Percentiles rank a stretch among this genome's conserved stretches.
Conservation (phyloP, 148 eudicot species). For the Silene uniflora region DNA sequence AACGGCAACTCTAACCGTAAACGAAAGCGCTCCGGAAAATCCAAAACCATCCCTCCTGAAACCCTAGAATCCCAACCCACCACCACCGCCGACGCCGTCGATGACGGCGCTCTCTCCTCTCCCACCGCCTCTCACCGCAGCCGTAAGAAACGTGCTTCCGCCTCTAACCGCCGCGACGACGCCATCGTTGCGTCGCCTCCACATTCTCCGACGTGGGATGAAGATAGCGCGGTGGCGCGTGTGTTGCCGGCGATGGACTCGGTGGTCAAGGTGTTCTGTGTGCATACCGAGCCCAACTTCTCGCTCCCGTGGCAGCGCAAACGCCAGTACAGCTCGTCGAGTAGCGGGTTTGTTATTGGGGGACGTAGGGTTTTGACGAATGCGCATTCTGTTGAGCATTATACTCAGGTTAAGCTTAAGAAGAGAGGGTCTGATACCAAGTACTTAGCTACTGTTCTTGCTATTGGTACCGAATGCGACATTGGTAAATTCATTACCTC, state of each 20-base stretch:
- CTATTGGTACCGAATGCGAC: slow-evolving; percentile 67
- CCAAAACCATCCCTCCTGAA: slow-evolving; percentile 2
- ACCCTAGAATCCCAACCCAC: slow-evolving; percentile 2
- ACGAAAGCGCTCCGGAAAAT: slow-evolving; percentile 9
- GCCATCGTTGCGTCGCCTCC: too few relatives aligned
- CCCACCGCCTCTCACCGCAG: background rate
- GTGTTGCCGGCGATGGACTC: slow-evolving; percentile 72
- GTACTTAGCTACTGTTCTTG: slow-evolving; percentile 78
- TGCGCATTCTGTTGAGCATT: slow-evolving; percentile 87
- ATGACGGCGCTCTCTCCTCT: too few relatives aligned
- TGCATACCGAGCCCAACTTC: slow-evolving; percentile 83
- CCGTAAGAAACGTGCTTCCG: background rate
- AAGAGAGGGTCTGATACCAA: slow-evolving; percentile 87
- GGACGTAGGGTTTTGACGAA: slow-evolving; percentile 76
- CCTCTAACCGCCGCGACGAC: background rate
- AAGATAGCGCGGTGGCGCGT: slow-evolving; percentile 21
- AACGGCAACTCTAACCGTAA: slow-evolving; percentile 6
- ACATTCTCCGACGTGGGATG: background rate
- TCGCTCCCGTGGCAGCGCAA: slow-evolving; percentile 91
- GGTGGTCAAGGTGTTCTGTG: slow-evolving; percentile 87
- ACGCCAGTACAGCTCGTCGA: slow-evolving; percentile 77
- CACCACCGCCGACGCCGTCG: background rate
- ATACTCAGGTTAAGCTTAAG: slow-evolving; percentile 83
- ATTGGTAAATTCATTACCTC: slow-evolving; percentile 8
- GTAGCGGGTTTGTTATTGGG: slow-evolving; percentile 73